Evolutionary conservation across 2,329 filamentous ascomycete genomes (phyloP), one percentile per base, ranked within the genome.

Genomic region (Phaeosphaeria sp.): DNA sequence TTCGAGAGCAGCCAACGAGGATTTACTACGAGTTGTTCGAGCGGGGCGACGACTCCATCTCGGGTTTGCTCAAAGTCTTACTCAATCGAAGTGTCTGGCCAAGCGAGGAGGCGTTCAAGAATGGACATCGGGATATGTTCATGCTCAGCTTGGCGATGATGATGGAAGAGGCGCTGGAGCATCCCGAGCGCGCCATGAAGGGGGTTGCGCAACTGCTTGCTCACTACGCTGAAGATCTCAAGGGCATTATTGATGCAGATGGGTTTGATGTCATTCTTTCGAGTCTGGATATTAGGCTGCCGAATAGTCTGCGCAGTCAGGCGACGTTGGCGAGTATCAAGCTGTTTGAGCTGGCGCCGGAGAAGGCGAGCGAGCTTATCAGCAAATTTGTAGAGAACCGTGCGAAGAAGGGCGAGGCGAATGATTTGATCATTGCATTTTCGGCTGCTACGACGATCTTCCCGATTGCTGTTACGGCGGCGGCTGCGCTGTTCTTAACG

Each of bases 361-460:
- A 93, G 13, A 84, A 86, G 6, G 92, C 92, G 3, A 84, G 88
- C 63, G 83, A 87, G 64, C 85, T 89, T 64, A 86, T 97, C 49
- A 86, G 86, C 5, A 84, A 85, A 5, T 94, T 95, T 74, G 91
- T 97, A 74, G 88, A 88, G 53, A 82, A 86, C 17, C 87, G 89
- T 52, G 83, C 96, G 17, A 80, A 85, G 65, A 88, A 89, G 62
- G 89, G 89, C 51, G 94, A 90, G 22, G 91, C 93, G 63, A 93
- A 97, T 69, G 92, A 96, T 76, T 87, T 96, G 65, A 92, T 97
- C 53, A 84, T 95, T 49, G 93, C 93, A 6, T 98, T 97, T 75
- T 98, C 93, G 52, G 93, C 93, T n/a, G 92, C 93, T 6, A 88
- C 93, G 1, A 87, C 89, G 21, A 87, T 96, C 8, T 99, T 99